Evolutionary conservation across 805 yeast species (phyloP).

Genomic region (Ascoidea rubescens): DNA sequence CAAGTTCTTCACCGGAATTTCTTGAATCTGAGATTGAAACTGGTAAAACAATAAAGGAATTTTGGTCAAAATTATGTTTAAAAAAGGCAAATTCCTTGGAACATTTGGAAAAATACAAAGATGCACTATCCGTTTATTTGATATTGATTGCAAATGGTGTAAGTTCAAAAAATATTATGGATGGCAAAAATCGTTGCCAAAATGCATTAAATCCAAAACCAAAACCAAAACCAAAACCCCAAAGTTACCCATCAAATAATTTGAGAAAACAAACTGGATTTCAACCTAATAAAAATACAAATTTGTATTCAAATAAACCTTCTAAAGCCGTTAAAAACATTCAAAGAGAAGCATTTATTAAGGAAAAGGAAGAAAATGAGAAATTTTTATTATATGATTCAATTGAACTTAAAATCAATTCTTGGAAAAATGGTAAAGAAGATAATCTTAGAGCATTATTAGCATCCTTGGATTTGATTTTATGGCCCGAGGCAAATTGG

Average conservation of each 20-base stretch:
- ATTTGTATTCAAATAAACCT: slow-evolving; percentile 1
- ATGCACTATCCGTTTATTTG: slow-evolving; percentile 49
- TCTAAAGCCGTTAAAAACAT: slow-evolving; percentile 38
- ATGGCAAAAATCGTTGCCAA: slow-evolving; percentile 71
- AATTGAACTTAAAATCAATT: slow-evolving; percentile 36
- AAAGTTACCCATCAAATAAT: slow-evolving; percentile 1
- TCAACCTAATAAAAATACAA: slow-evolving; percentile 7
- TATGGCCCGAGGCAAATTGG: slow-evolving; percentile 62
- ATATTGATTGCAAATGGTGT: slow-evolving; percentile 55
- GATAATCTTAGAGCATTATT: slow-evolving; percentile 70
- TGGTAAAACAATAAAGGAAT: slow-evolving; percentile 44
- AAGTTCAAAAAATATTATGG: slow-evolving; percentile 49
- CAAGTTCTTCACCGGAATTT: slow-evolving; percentile 13
- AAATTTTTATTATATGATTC: slow-evolving; percentile 48
- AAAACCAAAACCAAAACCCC: slow-evolving; percentile 13
- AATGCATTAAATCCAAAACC: slow-evolving; percentile 44
- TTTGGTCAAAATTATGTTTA: slow-evolving; percentile 59
- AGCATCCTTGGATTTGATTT: slow-evolving; percentile 48
- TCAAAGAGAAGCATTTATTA: slow-evolving; percentile 29
- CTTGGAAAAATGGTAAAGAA: slow-evolving; percentile 68
- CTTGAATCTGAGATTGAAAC: slow-evolving; percentile 28
- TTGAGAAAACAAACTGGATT: background rate
- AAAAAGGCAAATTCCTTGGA: slow-evolving; percentile 80
- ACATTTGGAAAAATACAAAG: slow-evolving; percentile 53
- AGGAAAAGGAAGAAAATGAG: slow-evolving; percentile 38